Percentiles rank a stretch among this genome's conserved stretches.
phyloP scores from a whole-genome alignment of 73 alveolate species.

The Paramecium bursaria region DNA sequence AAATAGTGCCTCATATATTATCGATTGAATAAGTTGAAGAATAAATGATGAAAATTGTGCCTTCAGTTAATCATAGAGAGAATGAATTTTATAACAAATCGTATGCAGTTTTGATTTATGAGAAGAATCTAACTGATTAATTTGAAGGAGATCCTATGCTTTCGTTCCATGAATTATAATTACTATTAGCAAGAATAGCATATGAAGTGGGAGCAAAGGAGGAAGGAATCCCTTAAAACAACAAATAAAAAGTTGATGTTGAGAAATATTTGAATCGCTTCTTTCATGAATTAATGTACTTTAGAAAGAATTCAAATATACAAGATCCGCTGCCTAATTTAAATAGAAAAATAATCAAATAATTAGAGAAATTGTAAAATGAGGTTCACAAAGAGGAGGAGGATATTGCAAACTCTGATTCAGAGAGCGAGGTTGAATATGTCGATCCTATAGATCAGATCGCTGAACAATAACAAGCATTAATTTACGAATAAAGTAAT shows the following conservation, averaged over 20 bases:
- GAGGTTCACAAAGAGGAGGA: constrained; percentile 46
- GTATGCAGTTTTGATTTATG: constrained; percentile 50
- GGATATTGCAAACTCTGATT: constrained; percentile 48
- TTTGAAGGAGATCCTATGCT: constrained; percentile 60
- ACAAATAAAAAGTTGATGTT: constrained; percentile 31
- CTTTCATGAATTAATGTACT: constrained; percentile 46
- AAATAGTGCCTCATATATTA: constrained; percentile 61
- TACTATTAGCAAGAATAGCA: constrained; percentile 64
- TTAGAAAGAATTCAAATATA: constrained; percentile 57
- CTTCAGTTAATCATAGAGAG: constrained; percentile 63
- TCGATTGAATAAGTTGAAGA: constrained; percentile 62
- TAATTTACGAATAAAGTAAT: constrained; percentile 46
- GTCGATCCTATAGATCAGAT: constrained; percentile 52
- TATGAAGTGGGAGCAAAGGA: constrained; percentile 66
- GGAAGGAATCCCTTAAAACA: constrained; percentile 42
- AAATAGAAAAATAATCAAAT: constrained; percentile 56
- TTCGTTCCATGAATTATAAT: constrained; percentile 60
- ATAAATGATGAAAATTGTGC: constrained; percentile 51
- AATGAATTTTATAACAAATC: constrained; percentile 61
- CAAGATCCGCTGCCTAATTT: constrained; percentile 60
- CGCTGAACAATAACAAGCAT: constrained; percentile 52
- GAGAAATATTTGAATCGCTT: constrained; percentile 31
- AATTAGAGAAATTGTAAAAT: constrained; percentile 32
- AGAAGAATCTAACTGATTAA: constrained; percentile 19
- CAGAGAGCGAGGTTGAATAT: constrained; percentile 59